Conservation (phyloP, 176 grass and related monocot species). For the Carex parvula region DNA sequence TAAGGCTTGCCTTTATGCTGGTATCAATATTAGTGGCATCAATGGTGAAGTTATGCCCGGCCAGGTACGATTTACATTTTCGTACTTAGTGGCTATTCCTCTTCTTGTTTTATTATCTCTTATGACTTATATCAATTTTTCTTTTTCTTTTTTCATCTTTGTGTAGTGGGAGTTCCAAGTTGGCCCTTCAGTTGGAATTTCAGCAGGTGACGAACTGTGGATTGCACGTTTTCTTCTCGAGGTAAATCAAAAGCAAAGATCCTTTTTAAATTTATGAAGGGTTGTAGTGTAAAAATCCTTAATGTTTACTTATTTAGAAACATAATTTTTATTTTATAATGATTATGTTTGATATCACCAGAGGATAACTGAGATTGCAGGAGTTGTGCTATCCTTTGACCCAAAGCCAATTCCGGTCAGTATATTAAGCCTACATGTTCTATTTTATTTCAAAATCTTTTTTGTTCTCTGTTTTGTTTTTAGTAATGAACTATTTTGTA, state of each 20-base stretch:
- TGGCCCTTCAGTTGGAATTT: constrained; percentile 58
- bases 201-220: constrained; percentile 63
- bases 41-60: constrained; percentile 92
- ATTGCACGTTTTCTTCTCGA: constrained; percentile 78
- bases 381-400: constrained; percentile 56
- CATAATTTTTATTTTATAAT: neutral
- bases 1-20: constrained; percentile 79
- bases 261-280: neutral
- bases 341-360: constrained; percentile 13
- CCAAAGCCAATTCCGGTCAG: constrained; percentile 73
- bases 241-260: constrained; percentile 26
- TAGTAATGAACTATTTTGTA: neutral
- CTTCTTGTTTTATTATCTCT: neutral
- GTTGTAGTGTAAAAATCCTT: neutral
- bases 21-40: constrained; percentile 69
- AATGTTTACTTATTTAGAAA: neutral
- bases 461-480: neutral
- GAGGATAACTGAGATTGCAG: constrained; percentile 83
- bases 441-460: neutral
- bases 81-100: neutral
- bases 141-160: neutral
- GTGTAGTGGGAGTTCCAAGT: constrained; percentile 89
- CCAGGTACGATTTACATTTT: constrained; percentile 34
- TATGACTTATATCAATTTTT: neutral
- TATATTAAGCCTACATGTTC: neutral